phyloP scores from a whole-genome alignment of 768 basidiomycete species.

The Boletus subcaerulescens region DNA sequence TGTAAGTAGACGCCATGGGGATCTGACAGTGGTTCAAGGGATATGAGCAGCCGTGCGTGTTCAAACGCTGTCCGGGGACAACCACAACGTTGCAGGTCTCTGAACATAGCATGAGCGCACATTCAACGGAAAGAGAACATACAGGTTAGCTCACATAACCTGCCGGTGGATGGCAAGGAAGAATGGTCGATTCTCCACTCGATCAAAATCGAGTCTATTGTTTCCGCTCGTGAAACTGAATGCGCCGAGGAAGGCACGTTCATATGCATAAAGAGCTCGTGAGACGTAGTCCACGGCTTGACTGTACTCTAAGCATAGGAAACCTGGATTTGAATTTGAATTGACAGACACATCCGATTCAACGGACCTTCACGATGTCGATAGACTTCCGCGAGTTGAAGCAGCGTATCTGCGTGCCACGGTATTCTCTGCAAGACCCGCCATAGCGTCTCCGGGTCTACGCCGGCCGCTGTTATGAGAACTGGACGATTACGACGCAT shows the following conservation, averaged over 20 bases:
- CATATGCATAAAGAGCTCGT: conserved; percentile 91
- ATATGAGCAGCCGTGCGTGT: conserved; percentile 80
- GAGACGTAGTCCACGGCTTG: conserved; percentile 87
- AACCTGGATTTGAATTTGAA: not conserved
- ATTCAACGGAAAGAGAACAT: not conserved
- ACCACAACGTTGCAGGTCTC: conserved; percentile 85
- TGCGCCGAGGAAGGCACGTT: conserved; percentile 81
- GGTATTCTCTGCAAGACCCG: conserved; percentile 72
- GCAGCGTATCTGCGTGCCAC: conserved; percentile 90
- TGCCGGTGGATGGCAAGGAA: conserved; percentile 86
- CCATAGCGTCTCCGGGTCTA: conserved; percentile 79
- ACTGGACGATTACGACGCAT: not conserved
- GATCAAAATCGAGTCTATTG: conserved; percentile 85
- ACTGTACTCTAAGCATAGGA: conserved; percentile 57
- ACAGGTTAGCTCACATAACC: conserved; percentile 55
- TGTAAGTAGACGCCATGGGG: conserved; percentile 84
- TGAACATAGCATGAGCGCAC: conserved; percentile 27
- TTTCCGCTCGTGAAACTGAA: conserved; percentile 82
- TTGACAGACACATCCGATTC: no score
- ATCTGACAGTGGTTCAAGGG: conserved; percentile 83
- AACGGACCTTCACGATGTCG: conserved; percentile 79
- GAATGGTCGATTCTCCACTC: conserved; percentile 89
- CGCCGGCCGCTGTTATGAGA: not conserved
- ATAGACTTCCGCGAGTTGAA: conserved; percentile 27
- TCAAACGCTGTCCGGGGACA: conserved; percentile 90